These are phyloP conservation scores for Vitellaria paradoxa DNA, from an alignment of 179 eudicot genomes.

Conservation along the genomic window DNA sequence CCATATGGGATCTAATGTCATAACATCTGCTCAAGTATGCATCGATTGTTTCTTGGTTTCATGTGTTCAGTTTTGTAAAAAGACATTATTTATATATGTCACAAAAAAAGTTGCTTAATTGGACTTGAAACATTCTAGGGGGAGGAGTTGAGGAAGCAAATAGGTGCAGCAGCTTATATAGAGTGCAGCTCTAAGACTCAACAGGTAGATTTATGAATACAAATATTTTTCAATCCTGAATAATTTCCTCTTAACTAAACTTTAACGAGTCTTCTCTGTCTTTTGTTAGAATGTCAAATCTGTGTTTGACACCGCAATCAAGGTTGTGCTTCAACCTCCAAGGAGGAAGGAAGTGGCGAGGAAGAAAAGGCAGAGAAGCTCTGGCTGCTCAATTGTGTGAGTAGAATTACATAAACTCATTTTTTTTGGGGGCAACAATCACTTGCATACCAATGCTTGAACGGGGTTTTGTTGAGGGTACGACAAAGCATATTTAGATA, in stretches of 20 bases:
- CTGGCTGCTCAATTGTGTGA: conserved; percentile 90
- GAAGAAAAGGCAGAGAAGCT: conserved; percentile 57
- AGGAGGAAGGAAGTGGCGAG: conserved; percentile 76
- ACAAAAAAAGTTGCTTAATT: neutral
- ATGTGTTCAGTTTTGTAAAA: neutral
- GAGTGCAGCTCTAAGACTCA: conserved; percentile 99
- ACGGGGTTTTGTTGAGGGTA: neutral
- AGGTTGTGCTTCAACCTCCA: conserved; percentile 97
- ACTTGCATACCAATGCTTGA: too few relatives aligned
- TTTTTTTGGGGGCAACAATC: too few relatives aligned
- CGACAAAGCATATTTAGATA: too few relatives aligned
- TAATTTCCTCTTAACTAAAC: neutral
- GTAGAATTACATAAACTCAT: conserved; percentile 13
- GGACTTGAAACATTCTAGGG: conserved; percentile 43
- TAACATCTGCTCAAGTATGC: conserved; percentile 81
- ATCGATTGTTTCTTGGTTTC: neutral
- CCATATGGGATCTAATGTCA: conserved; percentile 61
- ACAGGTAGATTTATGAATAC: conserved; percentile 50
- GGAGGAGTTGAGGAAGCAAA: conserved; percentile 95
- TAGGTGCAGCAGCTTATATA: conserved; percentile 95
- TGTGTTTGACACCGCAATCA: conserved; percentile 95
- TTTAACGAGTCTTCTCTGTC: neutral
- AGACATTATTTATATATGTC: neutral
- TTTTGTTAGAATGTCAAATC: conserved; percentile 86
- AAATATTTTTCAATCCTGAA: neutral